phyloP scores from a whole-genome alignment of 371 early-diverging fungal species.

The Thermomucor indicae-seudaticae region DNA sequence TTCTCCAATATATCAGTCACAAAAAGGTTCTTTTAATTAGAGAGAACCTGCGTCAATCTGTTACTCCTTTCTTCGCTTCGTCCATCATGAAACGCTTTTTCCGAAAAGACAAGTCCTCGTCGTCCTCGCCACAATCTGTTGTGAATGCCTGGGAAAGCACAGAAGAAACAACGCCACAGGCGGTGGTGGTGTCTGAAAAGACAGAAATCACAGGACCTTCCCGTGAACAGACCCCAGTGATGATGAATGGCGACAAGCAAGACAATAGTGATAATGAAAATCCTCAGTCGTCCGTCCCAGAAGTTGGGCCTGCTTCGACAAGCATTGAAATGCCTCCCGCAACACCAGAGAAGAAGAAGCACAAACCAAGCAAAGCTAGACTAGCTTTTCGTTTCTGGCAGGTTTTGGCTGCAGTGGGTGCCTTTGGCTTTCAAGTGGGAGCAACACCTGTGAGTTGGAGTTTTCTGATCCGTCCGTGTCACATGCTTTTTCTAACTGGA shows the following conservation, averaged over 20 bases:
- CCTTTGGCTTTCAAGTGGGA: conserved; percentile 35
- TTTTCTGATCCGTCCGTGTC: neutral
- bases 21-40: no score
- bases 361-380: conserved; percentile 9
- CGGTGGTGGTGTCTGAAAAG: neutral
- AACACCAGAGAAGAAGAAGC: neutral
- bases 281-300: neutral
- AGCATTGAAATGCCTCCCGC: conserved; percentile 4
- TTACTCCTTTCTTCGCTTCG: no score
- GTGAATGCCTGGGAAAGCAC: conserved; percentile 10
- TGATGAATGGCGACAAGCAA: neutral
- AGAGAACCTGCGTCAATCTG: no score
- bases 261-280: neutral
- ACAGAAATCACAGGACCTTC: no score
- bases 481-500: neutral
- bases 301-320: no score
- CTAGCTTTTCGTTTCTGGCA: conserved; percentile 25
- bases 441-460: conserved; percentile 25
- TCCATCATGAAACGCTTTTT: no score
- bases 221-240: neutral
- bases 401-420: conserved; percentile 25
- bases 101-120: no score
- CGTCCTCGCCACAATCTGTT: no score
- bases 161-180: no score
- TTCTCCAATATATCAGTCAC: no score